Base-by-base conservation (phyloP, 331 rosid genomes). In the Arachis monticola region DNA sequence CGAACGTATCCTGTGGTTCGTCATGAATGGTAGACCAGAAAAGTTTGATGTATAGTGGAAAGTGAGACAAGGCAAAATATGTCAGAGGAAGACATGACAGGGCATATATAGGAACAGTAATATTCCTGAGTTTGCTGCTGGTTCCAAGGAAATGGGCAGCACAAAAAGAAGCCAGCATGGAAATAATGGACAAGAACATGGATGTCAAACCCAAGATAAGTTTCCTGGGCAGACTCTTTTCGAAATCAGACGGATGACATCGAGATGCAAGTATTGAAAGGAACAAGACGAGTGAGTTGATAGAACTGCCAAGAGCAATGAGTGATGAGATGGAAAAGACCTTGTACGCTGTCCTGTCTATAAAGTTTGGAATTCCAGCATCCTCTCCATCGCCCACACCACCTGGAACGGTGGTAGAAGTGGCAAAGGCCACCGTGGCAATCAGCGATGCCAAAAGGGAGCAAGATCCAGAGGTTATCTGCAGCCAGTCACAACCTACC, bases 391-490 rank as follows among this genome's bases (percentile, higher is more conserved):
- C 10, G 46, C 45, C 7, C 41, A 45, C 72, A 3, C 90, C 89
- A 0, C 89, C 87, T 0, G 91, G 93, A 52, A 86, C 60, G 0
- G 82, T 73, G 14, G 87, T 14, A 8, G 85, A 45, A 3, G 88
- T 78, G 64, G 89, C 78, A 8, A 82, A 88, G 57, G 87, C 89
- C 0, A 84, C 85, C 0, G 90, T 75, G 53, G 89, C 89, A 5
- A 88, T 72, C 31, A 88, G 73, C 45, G 87, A 84, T 7, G 87
- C 87, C 12, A 86, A 83, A 4, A 84, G 11, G 0, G 93, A 86
- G 81, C 89, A 86, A 2, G 91, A 83, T 27, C 77, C 74, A 0
- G 91, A 76, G 53, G 85, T 84, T 56, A 22, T 70, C 31, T 48
- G 73, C 0, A 88, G 85, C 93, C 89, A 88, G 1, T 65, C 42